Evolutionary conservation across 2,329 filamentous ascomycete genomes (phyloP), one percentile per base, ranked within the genome.

Genomic region (Fusarium oligoseptatum): DNA sequence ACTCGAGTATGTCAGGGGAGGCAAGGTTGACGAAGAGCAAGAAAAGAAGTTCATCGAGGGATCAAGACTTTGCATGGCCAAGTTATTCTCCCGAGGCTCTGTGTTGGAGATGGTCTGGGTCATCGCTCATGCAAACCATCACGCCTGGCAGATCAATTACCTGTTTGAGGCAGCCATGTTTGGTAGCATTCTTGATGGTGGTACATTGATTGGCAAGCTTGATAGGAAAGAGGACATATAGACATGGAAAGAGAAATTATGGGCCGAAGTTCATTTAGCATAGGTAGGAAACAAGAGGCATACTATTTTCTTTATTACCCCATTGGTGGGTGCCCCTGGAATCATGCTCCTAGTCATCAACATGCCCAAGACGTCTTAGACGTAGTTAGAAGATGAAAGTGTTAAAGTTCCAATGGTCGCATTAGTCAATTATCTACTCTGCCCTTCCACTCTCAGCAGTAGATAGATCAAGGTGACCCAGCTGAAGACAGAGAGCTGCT

Each of bases 121-220:
- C 6, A 77, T 77, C 60, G 75, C 75, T 2, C 75, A 77, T 60
- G 75, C 75, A 0, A 76, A 69, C 48, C 73, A 76, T 6, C 75
- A 77, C 3, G 80, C 79, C 32, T 81, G 80, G 80, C 79, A 81
- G 56, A 72, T 81, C 3, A 81, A 81, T 36, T 74, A 76, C 15
- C 27, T 81, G 10, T 81, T 81, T 14, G 79, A 81, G 60, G 80
- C 80, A 4, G 80, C 80, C 50, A 81, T 81, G 80, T 81, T 81
- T 74, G 80, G 80, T 17, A 81, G 80, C 12, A 76, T 81, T 29
- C 74, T 81, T 3, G 80, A 81, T 29, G 76, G 77, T 0, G 80
- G 80, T 6, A 69, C 71, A 22, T 39, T 81, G 56, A 73, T 73
- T 7, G 79, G 80, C 41, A 81, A 81, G 64, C 72, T 81, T 4